Evolutionary conservation across 805 yeast species (phyloP).

Genomic region (Wickerhamiella sergipiensis): DNA sequence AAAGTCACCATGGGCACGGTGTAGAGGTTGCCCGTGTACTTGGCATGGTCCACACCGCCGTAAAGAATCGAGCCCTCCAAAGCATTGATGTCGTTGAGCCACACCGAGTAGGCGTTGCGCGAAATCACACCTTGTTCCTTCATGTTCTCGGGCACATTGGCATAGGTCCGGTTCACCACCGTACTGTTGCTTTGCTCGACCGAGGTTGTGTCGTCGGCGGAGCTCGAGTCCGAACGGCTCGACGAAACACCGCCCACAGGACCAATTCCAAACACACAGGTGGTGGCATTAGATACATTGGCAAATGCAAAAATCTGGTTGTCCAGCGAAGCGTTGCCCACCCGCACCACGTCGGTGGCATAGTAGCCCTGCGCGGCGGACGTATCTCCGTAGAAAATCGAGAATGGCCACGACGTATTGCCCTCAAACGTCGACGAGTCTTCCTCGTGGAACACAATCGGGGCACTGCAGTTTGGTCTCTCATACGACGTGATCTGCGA

Average conservation of each 20-base stretch:
- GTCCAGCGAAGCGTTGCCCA: constrained; percentile 32
- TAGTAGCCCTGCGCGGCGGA: constrained; percentile 35
- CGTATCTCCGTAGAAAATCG: constrained; percentile 31
- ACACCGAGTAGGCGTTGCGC: constrained; percentile 33
- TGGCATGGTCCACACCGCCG: constrained; percentile 34
- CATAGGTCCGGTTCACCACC: constrained; percentile 11
- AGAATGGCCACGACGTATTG: constrained; percentile 11
- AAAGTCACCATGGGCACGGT: constrained; percentile 20
- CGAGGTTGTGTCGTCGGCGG: constrained; percentile 20
- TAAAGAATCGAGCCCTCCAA: constrained; percentile 28
- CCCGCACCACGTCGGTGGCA: constrained; percentile 42
- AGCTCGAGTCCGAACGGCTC: background rate
- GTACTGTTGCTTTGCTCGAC: constrained; percentile 23
- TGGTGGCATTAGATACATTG: constrained; percentile 41
- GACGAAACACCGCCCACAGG: constrained; percentile 20
- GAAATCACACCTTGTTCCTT: constrained; percentile 30
- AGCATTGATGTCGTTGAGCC: constrained; percentile 25
- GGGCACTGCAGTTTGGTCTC: background rate
- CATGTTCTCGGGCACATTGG: constrained; percentile 23
- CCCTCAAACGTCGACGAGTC: constrained; percentile 16
- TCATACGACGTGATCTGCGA: background rate
- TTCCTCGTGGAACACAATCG: constrained; percentile 12
- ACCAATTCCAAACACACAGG: constrained; percentile 28
- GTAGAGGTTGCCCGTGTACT: constrained; percentile 28
- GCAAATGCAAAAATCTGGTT: constrained; percentile 59